phyloP scores from a whole-genome alignment of 306 rosid genomes.

The Cicer judaicum region DNA sequence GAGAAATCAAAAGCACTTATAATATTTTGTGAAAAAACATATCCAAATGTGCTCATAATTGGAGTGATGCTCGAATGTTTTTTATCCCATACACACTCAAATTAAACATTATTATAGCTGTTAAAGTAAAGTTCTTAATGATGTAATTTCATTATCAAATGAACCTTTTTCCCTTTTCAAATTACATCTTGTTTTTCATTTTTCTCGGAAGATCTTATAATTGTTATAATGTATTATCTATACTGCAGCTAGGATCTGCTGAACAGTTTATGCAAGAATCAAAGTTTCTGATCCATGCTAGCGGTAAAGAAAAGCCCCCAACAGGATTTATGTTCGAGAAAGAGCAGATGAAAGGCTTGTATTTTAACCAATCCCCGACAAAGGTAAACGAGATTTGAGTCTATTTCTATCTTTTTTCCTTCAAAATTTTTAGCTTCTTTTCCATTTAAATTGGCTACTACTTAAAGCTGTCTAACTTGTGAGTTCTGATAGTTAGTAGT shows the following conservation, averaged over 20 bases:
- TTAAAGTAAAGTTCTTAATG: conserved; percentile 26
- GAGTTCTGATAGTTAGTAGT: background rate
- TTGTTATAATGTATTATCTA: conserved; percentile 37
- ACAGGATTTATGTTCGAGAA: conserved; percentile 99
- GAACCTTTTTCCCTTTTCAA: conserved; percentile 5
- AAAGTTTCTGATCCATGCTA: conserved; percentile 80
- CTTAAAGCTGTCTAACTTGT: conserved; percentile 29
- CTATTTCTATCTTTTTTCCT: conserved; percentile 23
- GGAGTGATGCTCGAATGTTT: conserved; percentile 3
- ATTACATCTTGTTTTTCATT: conserved; percentile 32
- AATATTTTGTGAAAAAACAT: background rate
- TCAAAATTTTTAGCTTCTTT: conserved; percentile 15
- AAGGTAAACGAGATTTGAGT: conserved; percentile 64
- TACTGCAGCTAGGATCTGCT: conserved; percentile 83
- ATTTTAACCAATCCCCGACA: conserved; percentile 84
- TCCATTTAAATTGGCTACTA: conserved; percentile 31
- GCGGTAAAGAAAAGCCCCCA: conserved; percentile 85
- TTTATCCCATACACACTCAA: conserved; percentile 18
- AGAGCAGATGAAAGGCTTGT: conserved; percentile 94
- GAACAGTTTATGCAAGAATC: conserved; percentile 87
- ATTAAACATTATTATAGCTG: conserved; percentile 11
- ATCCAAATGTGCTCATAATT: conserved; percentile 23
- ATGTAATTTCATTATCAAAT: background rate
- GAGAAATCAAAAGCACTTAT: background rate
- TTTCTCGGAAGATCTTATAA: conserved; percentile 12